Evolutionary conservation across 2,329 filamentous ascomycete species (phyloP).

Genomic region (Phialophora verrucosa): DNA sequence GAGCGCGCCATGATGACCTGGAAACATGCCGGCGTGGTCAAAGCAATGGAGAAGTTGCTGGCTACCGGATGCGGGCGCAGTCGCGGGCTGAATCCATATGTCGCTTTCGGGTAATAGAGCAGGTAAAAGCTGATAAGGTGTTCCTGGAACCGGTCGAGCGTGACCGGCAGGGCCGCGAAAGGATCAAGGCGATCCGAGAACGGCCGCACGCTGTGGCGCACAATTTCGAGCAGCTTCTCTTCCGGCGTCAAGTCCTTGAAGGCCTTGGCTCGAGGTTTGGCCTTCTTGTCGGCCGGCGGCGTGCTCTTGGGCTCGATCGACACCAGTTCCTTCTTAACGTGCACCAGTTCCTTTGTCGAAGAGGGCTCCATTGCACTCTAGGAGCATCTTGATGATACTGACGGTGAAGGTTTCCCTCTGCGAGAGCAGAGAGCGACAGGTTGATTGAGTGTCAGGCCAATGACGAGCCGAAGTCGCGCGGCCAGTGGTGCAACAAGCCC

Average conservation of each 20-base stretch:
- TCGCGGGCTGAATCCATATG: slow-evolving; percentile 36
- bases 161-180: slow-evolving; percentile 32
- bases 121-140: slow-evolving; percentile 35
- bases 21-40: slow-evolving; percentile 36
- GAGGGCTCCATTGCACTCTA: slow-evolving; percentile 20
- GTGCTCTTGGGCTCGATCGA: slow-evolving; percentile 12
- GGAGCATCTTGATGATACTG: slow-evolving; percentile 19
- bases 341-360: slow-evolving; percentile 17
- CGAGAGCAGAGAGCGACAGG: neutral
- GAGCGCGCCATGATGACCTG: slow-evolving; percentile 36
- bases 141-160: slow-evolving; percentile 34
- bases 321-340: slow-evolving; percentile 28
- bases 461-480: neutral
- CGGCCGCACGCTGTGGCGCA: slow-evolving; percentile 29
- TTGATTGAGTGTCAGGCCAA: neutral
- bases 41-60: slow-evolving; percentile 37
- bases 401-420: neutral
- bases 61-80: slow-evolving; percentile 35
- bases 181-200: slow-evolving; percentile 35
- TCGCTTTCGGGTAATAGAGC: slow-evolving; percentile 35
- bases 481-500: neutral
- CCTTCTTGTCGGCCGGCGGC: neutral
- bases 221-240: slow-evolving; percentile 32
- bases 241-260: slow-evolving; percentile 24
- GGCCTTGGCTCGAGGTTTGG: slow-evolving; percentile 2